Conservation (phyloP, 176 grass and related monocot species). For the Puya raimondii region DNA sequence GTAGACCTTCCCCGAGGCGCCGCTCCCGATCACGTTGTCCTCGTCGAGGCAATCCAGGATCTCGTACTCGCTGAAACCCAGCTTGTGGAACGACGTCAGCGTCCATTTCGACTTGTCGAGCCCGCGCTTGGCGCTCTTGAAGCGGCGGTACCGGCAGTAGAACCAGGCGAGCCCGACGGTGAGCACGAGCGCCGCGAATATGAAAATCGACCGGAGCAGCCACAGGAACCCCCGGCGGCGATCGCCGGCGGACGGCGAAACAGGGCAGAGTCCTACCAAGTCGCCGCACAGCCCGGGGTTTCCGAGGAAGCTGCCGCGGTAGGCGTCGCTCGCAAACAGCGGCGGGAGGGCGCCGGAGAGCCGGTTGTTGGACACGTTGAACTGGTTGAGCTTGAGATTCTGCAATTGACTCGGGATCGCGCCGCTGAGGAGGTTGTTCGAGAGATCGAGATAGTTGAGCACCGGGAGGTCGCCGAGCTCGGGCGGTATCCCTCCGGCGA, state of each 20-base stretch:
- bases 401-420: conserved; percentile 55
- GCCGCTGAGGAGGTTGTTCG: conserved; percentile 47
- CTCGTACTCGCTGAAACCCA: conserved; percentile 77
- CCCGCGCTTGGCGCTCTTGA: conserved; percentile 32
- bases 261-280: conserved; percentile 23
- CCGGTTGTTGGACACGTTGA: conserved; percentile 74
- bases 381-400: conserved; percentile 77
- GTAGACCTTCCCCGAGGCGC: conserved; percentile 82
- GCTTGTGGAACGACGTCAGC: conserved; percentile 83
- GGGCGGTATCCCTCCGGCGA: conserved; percentile 55
- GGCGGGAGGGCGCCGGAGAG: conserved; percentile 58
- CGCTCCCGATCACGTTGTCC: conserved; percentile 64
- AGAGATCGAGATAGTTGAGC: conserved; percentile 94
- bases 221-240: conserved; percentile 20
- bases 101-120: conserved; percentile 65
- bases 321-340: conserved; percentile 38
- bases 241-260: neutral
- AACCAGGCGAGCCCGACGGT: conserved; percentile 50
- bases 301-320: conserved; percentile 57
- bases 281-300: conserved; percentile 59
- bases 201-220: conserved; percentile 56
- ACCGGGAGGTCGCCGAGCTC: conserved; percentile 72
- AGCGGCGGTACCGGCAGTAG: conserved; percentile 44
- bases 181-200: conserved; percentile 39
- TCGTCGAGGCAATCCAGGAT: conserved; percentile 67